Evolutionary conservation across 768 basidiomycete genomes (phyloP).

Genomic region (Agaricus blazei): DNA sequence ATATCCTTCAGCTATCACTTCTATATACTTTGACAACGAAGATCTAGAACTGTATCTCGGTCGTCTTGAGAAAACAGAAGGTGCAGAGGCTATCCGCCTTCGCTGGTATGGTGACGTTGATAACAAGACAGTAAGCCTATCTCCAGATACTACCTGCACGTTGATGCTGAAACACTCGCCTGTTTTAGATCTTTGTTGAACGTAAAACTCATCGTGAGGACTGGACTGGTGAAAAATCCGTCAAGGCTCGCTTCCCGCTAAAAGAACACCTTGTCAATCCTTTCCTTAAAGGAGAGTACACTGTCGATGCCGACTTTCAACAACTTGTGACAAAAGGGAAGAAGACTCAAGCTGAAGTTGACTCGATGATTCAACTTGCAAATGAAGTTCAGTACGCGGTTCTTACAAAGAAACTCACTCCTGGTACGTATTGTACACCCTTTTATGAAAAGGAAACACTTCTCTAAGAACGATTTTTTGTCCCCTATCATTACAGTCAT

Average conservation of each 20-base stretch:
- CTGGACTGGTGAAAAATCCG: slow-evolving; percentile 99
- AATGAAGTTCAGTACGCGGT: slow-evolving; percentile 94
- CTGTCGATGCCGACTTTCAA: slow-evolving; percentile 90
- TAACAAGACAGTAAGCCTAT: slow-evolving; percentile 61
- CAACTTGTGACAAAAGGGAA: slow-evolving; percentile 82
- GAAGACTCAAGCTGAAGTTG: slow-evolving; percentile 89
- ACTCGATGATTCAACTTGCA: slow-evolving; percentile 94
- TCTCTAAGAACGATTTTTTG: background rate
- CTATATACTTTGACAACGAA: slow-evolving; percentile 96
- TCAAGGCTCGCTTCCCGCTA: slow-evolving; percentile 94
- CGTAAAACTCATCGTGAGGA: slow-evolving; percentile 95
- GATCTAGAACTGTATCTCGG: slow-evolving; percentile 95
- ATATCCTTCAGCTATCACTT: slow-evolving; percentile 71
- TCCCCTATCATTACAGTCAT: slow-evolving; percentile 49
- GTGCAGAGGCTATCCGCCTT: slow-evolving; percentile 93
- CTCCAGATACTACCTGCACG: background rate
- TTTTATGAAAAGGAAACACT: background rate
- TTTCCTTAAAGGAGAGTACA: slow-evolving; percentile 86
- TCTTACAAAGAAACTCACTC: slow-evolving; percentile 71
- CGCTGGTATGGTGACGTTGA: slow-evolving; percentile 95
- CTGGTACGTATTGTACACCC: slow-evolving; percentile 48
- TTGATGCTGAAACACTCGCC: background rate
- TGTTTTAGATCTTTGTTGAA: slow-evolving; percentile 72
- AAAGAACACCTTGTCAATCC: slow-evolving; percentile 92
- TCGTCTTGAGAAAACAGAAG: slow-evolving; percentile 96